These are phyloP conservation scores for Xylariaceae sp. DNA, from an alignment of 2,329 filamentous ascomycete species.

Conservation along the genomic window DNA sequence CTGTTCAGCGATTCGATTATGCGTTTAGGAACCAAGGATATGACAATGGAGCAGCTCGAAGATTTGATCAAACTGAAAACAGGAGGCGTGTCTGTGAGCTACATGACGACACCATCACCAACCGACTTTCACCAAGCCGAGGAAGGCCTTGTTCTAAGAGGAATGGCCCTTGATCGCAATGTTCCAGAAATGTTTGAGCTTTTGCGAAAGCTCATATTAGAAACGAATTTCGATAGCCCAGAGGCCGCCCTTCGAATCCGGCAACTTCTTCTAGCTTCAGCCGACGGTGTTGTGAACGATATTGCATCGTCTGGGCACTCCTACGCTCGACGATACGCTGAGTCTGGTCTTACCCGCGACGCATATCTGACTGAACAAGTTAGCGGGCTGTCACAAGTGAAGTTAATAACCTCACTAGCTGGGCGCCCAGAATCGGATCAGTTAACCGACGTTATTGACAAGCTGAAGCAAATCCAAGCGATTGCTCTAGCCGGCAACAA, in stretches of 20 bases:
- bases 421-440: slow-evolving; percentile 65
- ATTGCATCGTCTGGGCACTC: slow-evolving; percentile 88
- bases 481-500: slow-evolving; percentile 67
- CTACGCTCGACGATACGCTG: slow-evolving; percentile 79
- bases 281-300: slow-evolving; percentile 85
- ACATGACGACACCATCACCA: slow-evolving; percentile 77
- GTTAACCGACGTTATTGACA: slow-evolving; percentile 70
- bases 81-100: slow-evolving; percentile 79
- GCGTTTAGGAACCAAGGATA: slow-evolving; percentile 82
- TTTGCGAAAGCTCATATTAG: slow-evolving; percentile 71
- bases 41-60: slow-evolving; percentile 91
- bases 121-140: slow-evolving; percentile 63
- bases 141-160: slow-evolving; percentile 80
- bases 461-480: slow-evolving; percentile 79
- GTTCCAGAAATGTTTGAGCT: slow-evolving; percentile 88
- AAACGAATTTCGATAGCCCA: slow-evolving; percentile 84
- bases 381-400: slow-evolving; percentile 85
- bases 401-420: slow-evolving; percentile 75
- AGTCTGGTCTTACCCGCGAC: slow-evolving; percentile 69
- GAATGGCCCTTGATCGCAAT: slow-evolving; percentile 85
- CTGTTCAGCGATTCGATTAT: slow-evolving; percentile 90
- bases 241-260: slow-evolving; percentile 78
- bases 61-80: slow-evolving; percentile 96
- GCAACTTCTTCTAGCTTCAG: slow-evolving; percentile 79
- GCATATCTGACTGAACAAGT: slow-evolving; percentile 77